Base-by-base conservation (phyloP, 805 yeast species). In the Diddensiella transvaalensis region DNA sequence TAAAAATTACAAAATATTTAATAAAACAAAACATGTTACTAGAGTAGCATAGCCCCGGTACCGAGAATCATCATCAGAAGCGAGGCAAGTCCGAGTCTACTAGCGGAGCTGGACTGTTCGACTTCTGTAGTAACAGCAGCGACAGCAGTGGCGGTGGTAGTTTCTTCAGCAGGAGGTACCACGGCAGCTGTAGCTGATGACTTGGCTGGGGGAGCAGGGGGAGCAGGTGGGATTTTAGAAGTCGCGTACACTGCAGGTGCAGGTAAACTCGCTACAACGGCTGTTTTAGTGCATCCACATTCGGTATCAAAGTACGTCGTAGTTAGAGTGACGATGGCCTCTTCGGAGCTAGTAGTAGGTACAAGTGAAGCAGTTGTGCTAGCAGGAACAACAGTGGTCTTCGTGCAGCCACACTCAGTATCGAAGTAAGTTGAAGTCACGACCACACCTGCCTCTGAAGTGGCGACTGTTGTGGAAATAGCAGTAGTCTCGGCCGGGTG, bases 301-400 rank as follows among this genome's bases (percentile, higher is more conserved):
- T 18, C 43, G 10, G 45, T 22, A 35, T 23, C 22, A 42, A 42
- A 23, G 38, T 35, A 35, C 10, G 45, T 24, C n/a, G 8, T 42
- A 33, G 43, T 36, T 44, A 19, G 22, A 22, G 46, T 38, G 6
- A 44, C 17, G 38, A 47, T 23, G 22, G 48, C 36, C 13, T 33
- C 44, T 35, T 40, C 35, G 40, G 32, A 18, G 22, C 49, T 42
- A 10, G 47, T 19, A 10, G 23, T 8, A 19, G 41, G 2, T 2
- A 32, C 45, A 23, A 33, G 19, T 13, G 47, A 33, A 22, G 46
- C 49, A 24, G 50, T 24, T 19, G 44, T 23, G 17, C 45, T 10
- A 35, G 48, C 41, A 1, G 44, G 8, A 30, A 33, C 11, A 42
- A 42, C 39, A 3, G 46, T n/a, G 21, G 38, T 35, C 21, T 35